Evolutionary conservation across 2,329 filamentous ascomycete genomes (phyloP), one percentile per base, ranked within the genome.

Genomic region (Neonectria sp.): DNA sequence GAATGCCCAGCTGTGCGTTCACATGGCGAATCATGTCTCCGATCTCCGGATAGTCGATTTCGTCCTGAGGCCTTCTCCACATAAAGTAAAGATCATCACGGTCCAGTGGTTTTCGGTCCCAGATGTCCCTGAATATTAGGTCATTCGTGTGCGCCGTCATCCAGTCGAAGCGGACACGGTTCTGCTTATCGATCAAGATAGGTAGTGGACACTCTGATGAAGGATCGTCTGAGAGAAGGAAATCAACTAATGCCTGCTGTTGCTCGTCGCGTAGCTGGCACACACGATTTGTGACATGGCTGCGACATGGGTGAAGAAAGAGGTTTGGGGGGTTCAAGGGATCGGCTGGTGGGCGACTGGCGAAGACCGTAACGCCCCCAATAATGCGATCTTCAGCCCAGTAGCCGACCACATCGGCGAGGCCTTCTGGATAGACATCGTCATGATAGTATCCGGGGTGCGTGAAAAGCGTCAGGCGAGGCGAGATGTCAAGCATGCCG

Each of bases 381-480:
- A 57, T n/a, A 3, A 57, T 40, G 2, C 55, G 55, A 12, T 43
- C 35, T 21, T 46, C 55, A 15, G 55, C 55, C 55, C 55, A 57
- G 37, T 43, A 43, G 13, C 55, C 55, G 12, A 57, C 55, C 0
- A n/a, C 15, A 24, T 57, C 55, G 11, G 55, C 55, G 11, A 45
- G n/a, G 4, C 55, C 55, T 31, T 57, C 55, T 2, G 55, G 55
- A 11, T 57, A 57, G 7, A 57, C 24, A 24, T 57, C 55, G 33
- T 24, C 12, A 24, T 57, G 13, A 17, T 24, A 7, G 37, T 57
- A 45, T 11, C 11, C 33, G 13, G n/a, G 35, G 5, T 57, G 55
- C 15, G 5, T 45, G 29, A 59, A 59, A 11, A 59, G 37, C 17
- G 37, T 55, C 3, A n/a, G 51, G 13, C 51, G 51, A 15, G 51